Evolutionary conservation across 805 yeast genomes (phyloP).

Genomic region (Maudiozyma bulderi): DNA sequence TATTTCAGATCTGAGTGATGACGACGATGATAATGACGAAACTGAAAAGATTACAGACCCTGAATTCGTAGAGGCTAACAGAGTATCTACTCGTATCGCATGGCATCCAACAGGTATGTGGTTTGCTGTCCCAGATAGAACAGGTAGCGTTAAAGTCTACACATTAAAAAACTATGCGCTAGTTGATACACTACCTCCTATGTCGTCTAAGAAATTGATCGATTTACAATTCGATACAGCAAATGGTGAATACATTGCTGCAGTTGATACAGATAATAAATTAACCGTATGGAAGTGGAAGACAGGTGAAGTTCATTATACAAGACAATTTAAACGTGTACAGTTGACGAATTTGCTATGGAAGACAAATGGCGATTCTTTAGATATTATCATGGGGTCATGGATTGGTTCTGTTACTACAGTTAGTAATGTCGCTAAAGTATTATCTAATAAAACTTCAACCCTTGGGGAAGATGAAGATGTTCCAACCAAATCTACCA

Average conservation of each 20-base stretch:
- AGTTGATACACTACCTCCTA: slow-evolving; percentile 12
- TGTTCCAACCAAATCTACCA: slow-evolving; percentile 5
- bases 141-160: slow-evolving; percentile 38
- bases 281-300: slow-evolving; percentile 49
- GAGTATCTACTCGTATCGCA: slow-evolving; percentile 43
- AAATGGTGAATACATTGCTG: slow-evolving; percentile 50
- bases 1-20: slow-evolving; percentile 27
- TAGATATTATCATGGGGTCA: slow-evolving; percentile 29
- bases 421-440: slow-evolving; percentile 20
- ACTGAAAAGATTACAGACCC: slow-evolving; percentile 24
- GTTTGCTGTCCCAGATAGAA: slow-evolving; percentile 57
- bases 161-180: slow-evolving; percentile 21
- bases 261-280: slow-evolving; percentile 42
- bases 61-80: slow-evolving; percentile 30
- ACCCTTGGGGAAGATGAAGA: background rate
- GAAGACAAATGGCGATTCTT: slow-evolving; percentile 19
- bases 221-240: slow-evolving; percentile 51
- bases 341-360: slow-evolving; percentile 29
- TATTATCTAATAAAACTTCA: background rate
- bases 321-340: slow-evolving; percentile 22
- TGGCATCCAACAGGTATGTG: slow-evolving; percentile 67
- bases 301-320: slow-evolving; percentile 27
- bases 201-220: slow-evolving; percentile 25
- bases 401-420: slow-evolving; percentile 34
- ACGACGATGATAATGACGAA: slow-evolving; percentile 21